Evolutionary conservation across 192 early-diverging fungal species (phyloP), one percentile per base, ranked within the genome.

Genomic region (Coemansia sp.): DNA sequence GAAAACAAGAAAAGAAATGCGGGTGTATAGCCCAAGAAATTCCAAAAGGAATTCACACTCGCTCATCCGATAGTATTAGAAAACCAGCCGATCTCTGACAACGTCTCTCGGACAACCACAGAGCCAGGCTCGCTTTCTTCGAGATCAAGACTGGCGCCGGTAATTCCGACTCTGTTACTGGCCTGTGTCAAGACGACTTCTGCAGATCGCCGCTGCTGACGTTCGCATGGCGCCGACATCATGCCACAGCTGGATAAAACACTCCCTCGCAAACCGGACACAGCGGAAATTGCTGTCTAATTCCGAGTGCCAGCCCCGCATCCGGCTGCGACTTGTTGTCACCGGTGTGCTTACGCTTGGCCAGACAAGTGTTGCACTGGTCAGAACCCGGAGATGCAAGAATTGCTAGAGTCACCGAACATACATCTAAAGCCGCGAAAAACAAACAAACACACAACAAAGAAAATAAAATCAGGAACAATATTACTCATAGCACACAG

Each of bases 241-340:
- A 74, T 12, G 43, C 67, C 48, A 63, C 48, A n/a, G 62, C 63
- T 22, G 73, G 54, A 51, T 72, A 77, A 39, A 78, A 79, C 4
- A 34, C 64, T 53, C 71, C 76, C 43, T 56, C 64, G 67, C 79
- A 81, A 51, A 75, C 68, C 3, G 73, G 67, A 34, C 79, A 81
- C 63, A 54, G 62, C 37, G 74, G 61, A 62, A 81, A 81, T 37
- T 18, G 51, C 4, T 36, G 56, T 38, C 36, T 35, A 15, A 73
- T 51, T 53, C 33, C 58, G 62, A 60, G 54, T 15, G 41, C 58
- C 3, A 81, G 20, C 39, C 48, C 36, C 22, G 35, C 39, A 8
- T 64, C 22, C 35, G 35, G 28, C 62, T 8, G 34, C 12, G 48
- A 22, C 2, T 64, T 35, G 41, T 22, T 17, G 61, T 54, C 51